phyloP scores from a whole-genome alignment of 208 protist genomes.

The Leishmania mexicana region DNA sequence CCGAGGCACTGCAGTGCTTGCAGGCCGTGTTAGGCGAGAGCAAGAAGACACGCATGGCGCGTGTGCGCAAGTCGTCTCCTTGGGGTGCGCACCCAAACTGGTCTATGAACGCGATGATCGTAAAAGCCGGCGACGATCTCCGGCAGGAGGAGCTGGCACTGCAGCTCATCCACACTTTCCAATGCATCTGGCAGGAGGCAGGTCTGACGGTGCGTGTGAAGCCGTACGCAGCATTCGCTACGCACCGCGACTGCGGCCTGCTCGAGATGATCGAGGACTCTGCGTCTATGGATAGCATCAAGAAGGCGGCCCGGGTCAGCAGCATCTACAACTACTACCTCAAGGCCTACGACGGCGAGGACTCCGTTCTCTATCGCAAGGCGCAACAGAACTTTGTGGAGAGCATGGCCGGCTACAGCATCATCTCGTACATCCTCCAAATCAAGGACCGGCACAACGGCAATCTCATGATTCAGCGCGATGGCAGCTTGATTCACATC shows the following conservation, averaged over 20 bases:
- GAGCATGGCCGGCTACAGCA: conserved; percentile 94
- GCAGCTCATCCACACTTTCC: conserved; percentile 89
- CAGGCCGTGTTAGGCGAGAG: conserved; percentile 73
- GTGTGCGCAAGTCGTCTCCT: conserved; percentile 59
- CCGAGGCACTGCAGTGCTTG: conserved; percentile 34
- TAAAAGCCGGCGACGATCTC: conserved; percentile 94
- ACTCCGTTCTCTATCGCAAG: conserved; percentile 48
- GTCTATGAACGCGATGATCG: conserved; percentile 83
- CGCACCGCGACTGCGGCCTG: conserved; percentile 76
- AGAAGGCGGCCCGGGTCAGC: conserved; percentile 73
- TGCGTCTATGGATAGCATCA: conserved; percentile 91
- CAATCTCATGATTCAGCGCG: conserved; percentile 93
- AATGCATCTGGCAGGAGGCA: conserved; percentile 86
- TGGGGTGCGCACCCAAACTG: conserved; percentile 90
- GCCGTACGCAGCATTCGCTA: conserved; percentile 86
- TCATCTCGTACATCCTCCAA: conserved; percentile 94
- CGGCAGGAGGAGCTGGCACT: conserved; percentile 94
- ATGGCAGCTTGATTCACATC: conserved; percentile 96
- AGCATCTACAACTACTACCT: conserved; percentile 85
- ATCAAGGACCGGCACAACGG: conserved; percentile 97
- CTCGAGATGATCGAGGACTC: conserved; percentile 91
- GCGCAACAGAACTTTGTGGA: conserved; percentile 94
- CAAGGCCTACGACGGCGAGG: conserved; percentile 68
- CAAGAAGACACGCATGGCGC: conserved; percentile 41
- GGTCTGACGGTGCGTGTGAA: conserved; percentile 76